These are phyloP conservation scores for Beauveria bassiana DNA, from an alignment of 2,329 filamentous ascomycete genomes.

Conservation along the genomic window DNA sequence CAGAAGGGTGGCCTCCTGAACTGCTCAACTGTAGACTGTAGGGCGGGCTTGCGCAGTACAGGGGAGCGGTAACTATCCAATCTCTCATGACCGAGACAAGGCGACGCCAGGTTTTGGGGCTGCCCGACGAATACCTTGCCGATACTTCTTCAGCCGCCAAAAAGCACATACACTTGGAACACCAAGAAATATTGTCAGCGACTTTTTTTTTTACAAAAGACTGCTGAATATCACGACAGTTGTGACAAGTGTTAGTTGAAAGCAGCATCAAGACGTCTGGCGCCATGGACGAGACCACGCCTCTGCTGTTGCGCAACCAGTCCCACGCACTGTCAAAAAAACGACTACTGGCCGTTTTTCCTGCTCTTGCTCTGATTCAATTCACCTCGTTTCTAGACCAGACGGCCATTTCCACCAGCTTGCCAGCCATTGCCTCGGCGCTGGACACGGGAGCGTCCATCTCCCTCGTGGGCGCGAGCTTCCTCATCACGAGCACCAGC, in stretches of 20 bases:
- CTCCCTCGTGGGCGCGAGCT: conserved; percentile 4
- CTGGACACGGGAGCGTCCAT: conserved; percentile 5
- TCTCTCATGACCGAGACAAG: too few relatives aligned
- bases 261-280: not conserved
- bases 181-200: too few relatives aligned
- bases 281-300: conserved; percentile 1
- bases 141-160: too few relatives aligned
- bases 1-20: too few relatives aligned
- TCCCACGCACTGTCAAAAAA: not conserved
- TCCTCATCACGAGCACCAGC: conserved; percentile 4
- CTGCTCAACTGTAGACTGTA: too few relatives aligned
- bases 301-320: conserved; percentile 1
- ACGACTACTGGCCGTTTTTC: not conserved
- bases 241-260: not conserved
- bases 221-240: too few relatives aligned
- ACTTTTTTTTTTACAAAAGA: too few relatives aligned
- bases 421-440: not conserved
- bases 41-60: too few relatives aligned
- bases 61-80: too few relatives aligned
- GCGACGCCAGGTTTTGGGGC: too few relatives aligned
- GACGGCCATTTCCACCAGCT: conserved; percentile 2
- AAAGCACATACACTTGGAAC: too few relatives aligned
- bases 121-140: too few relatives aligned
- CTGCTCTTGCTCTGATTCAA: not conserved
- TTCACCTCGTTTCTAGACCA: conserved; percentile 8